These are phyloP conservation scores for Aleurites moluccanus DNA, from an alignment of 441 rosid genomes.

Conservation along the genomic window DNA sequence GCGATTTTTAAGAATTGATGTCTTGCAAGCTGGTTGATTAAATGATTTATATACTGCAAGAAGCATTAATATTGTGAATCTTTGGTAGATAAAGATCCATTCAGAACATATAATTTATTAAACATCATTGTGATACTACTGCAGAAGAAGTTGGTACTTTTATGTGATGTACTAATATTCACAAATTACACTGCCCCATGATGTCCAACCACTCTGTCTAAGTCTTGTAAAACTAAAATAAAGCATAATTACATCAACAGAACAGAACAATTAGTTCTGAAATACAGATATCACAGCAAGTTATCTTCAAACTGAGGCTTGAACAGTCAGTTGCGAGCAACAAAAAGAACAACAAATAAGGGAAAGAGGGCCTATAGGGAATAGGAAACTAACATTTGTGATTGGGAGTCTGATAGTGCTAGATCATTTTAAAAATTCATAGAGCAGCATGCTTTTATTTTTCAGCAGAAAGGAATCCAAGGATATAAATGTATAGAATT, in stretches of 20 bases:
- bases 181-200: neutral
- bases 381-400: neutral
- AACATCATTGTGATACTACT: neutral
- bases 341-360: neutral
- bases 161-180: neutral
- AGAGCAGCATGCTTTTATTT: neutral
- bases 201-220: constrained; percentile 2
- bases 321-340: constrained; percentile 4
- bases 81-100: constrained; percentile 17
- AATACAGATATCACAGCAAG: neutral
- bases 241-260: neutral
- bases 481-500: constrained; percentile 12
- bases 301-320: neutral
- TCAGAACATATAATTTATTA: constrained; percentile 5
- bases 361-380: neutral
- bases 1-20: constrained; percentile 92
- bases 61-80: constrained; percentile 22
- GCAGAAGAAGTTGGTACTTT: neutral
- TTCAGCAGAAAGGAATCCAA: constrained; percentile 1
- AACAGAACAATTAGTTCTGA: constrained; percentile 2
- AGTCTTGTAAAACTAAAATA: neutral
- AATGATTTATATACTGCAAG: constrained; percentile 82
- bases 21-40: constrained; percentile 89
- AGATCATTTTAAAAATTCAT: neutral
- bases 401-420: neutral